Base-by-base conservation (phyloP, 225 moss, liverwort and hornwort genomes). In the Rhytidiadelphus loreus region DNA sequence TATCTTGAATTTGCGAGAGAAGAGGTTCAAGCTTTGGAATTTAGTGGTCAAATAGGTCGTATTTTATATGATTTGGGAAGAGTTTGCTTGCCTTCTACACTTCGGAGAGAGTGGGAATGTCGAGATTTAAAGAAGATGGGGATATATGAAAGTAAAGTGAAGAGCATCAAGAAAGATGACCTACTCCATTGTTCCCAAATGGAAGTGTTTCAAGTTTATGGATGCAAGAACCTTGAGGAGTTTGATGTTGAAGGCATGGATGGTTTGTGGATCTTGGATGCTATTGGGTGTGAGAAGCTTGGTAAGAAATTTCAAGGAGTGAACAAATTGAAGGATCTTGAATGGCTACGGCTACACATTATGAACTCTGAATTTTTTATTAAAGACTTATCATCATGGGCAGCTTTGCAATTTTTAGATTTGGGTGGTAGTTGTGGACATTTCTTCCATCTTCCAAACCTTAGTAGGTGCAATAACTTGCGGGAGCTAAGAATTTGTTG, bases 351-450 rank as follows among this genome's bases (percentile, higher is more conserved):
- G 4, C 2, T 66, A 20, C 6, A 21, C 5, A 21, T 21, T 21
- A 8, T 3, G 6, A n/a, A 6, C 1, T 2, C 37, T 6, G 6
- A 21, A 10, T 0, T 21, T 37, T 11, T 21, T 20, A 5, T 65
- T 37, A 20, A 22, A n/a, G n/a, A 68, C 11, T 68, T n/a, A 7
- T 68, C n/a, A n/a, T 68, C 22, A 21, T n/a, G n/a, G n/a, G n/a
- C 22, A n/a, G 3, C n/a, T 68, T 68, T 68, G 22, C 68, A n/a
- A 23, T 68, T 12, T 22, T 7, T n/a, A 22, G 68, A 68, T 2
- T n/a, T 22, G 7, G 0, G 2, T 4, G 12, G 22, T 21, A 0
- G 11, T 12, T 2, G 7, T 1, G 11, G 3, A 5, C 17, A 33
- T 63, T 63, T 14, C 16, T 32, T 22, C 4, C 68, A 22, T n/a